Evolutionary conservation across 352 stramenopile species (phyloP).

Genomic region (Phytophthora vignae): DNA sequence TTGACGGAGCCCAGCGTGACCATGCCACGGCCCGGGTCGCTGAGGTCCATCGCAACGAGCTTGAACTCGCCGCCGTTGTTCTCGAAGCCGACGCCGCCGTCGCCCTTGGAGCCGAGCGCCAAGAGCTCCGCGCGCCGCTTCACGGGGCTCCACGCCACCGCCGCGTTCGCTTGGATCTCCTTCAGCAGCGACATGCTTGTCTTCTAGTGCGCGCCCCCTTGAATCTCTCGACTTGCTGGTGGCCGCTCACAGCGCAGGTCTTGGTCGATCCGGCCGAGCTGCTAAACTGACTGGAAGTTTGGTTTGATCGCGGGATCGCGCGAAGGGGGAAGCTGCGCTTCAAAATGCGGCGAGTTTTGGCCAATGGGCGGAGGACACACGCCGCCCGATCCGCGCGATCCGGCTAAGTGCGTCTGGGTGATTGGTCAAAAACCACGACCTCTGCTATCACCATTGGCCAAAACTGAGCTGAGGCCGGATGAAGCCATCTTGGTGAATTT

Average conservation of each 20-base stretch:
- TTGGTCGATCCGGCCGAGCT: conserved; percentile 18
- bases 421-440: neutral
- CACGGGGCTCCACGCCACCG: conserved; percentile 89
- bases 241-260: conserved; percentile 7
- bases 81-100: conserved; percentile 96
- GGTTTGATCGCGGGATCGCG: conserved; percentile 29
- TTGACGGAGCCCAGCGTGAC: conserved; percentile 89
- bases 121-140: conserved; percentile 80
- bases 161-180: conserved; percentile 90
- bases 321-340: conserved; percentile 16
- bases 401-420: neutral
- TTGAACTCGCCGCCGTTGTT: conserved; percentile 98
- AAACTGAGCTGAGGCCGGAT: neutral
- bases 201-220: conserved; percentile 5
- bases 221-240: conserved; percentile 4
- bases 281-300: conserved; percentile 27
- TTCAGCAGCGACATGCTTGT: conserved; percentile 89
- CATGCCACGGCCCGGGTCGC: conserved; percentile 71
- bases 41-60: conserved; percentile 95
- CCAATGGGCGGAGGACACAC: conserved; percentile 46
- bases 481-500: conserved; percentile 5
- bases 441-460: neutral
- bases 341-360: conserved; percentile 18
- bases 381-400: conserved; percentile 3
- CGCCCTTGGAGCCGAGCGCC: conserved; percentile 94